phyloP scores from a whole-genome alignment of 768 basidiomycete genomes.

The Rickenella mellea region DNA sequence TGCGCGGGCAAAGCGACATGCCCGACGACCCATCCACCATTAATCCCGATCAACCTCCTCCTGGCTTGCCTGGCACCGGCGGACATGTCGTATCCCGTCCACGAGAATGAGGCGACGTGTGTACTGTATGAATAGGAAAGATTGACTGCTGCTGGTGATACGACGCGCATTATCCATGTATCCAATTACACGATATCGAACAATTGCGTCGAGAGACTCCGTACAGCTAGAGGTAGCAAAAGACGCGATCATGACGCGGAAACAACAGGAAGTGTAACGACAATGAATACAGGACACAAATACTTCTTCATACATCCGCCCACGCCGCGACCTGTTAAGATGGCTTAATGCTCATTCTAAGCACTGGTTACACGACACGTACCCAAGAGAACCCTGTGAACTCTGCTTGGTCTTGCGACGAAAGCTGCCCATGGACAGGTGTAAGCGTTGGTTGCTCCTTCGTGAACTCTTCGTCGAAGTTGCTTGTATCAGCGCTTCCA shows the following conservation, averaged over 20 bases:
- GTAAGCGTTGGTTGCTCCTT: conserved; percentile 94
- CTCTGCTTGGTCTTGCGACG: conserved; percentile 83
- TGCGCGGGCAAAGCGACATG: conserved; percentile 32
- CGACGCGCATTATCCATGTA: too few relatives aligned
- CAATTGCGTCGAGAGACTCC: too few relatives aligned
- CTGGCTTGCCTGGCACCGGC: conserved; percentile 61
- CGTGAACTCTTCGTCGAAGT: conserved; percentile 97
- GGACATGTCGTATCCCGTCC: conserved; percentile 43
- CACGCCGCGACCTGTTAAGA: conserved; percentile 25
- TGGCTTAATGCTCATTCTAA: background rate
- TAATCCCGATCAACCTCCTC: conserved; percentile 3
- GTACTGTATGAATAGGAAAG: too few relatives aligned
- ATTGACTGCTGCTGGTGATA: too few relatives aligned
- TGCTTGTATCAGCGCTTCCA: conserved; percentile 79
- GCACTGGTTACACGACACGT: background rate
- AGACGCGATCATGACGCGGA: too few relatives aligned
- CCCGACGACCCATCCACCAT: background rate
- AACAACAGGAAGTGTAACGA: conserved; percentile 16
- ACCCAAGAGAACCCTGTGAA: conserved; percentile 98
- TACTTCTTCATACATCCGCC: conserved; percentile 23
- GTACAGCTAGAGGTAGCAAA: conserved; percentile 8
- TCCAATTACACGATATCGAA: conserved; percentile 25
- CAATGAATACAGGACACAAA: conserved; percentile 5
- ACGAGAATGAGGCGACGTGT: conserved; percentile 16
- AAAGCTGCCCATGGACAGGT: conserved; percentile 91